Conservation (phyloP, 164 flowering plant genomes). For the Aristolochia contorta region DNA sequence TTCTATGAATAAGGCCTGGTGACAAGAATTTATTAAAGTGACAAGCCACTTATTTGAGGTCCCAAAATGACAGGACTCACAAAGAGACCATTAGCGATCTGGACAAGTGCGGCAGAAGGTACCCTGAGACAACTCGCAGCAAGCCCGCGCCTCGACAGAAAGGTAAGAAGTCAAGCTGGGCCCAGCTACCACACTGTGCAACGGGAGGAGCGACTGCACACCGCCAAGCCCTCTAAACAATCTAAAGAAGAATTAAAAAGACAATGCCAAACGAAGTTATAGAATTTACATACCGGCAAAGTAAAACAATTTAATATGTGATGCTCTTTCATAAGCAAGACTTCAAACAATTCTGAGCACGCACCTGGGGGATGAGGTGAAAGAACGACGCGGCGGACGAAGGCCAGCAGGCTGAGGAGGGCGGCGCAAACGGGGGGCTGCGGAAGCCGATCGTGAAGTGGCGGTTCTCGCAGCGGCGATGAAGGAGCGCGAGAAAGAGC, state of each 20-base stretch:
- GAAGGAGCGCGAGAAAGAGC: constrained; percentile 56
- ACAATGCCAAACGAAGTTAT: background rate
- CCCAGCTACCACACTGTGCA: constrained; percentile 32
- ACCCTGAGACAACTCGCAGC: constrained; percentile 89
- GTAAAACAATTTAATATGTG: background rate
- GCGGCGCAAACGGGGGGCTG: constrained; percentile 48
- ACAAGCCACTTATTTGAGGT: background rate
- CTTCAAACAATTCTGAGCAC: background rate
- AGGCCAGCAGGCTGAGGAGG: constrained; percentile 42
- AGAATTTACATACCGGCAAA: background rate
- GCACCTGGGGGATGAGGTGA: constrained; percentile 53
- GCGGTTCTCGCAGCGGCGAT: constrained; percentile 53
- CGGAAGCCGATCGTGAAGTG: constrained; percentile 36
- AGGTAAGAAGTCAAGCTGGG: constrained; percentile 55
- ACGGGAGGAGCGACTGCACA: constrained; percentile 59
- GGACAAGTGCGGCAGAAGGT: constrained; percentile 92
- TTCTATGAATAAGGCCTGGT: too few relatives aligned
- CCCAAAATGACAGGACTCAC: constrained; percentile 49
- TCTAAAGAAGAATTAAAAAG: constrained; percentile 22
- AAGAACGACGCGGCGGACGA: constrained; percentile 41
- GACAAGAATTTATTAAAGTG: background rate
- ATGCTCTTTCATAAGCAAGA: background rate
- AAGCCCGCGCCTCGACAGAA: constrained; percentile 52
- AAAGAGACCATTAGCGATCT: constrained; percentile 88
- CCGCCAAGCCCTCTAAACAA: constrained; percentile 63